Evolutionary conservation across 2,329 filamentous ascomycete species (phyloP).

Genomic region (Diaporthe sp.): DNA sequence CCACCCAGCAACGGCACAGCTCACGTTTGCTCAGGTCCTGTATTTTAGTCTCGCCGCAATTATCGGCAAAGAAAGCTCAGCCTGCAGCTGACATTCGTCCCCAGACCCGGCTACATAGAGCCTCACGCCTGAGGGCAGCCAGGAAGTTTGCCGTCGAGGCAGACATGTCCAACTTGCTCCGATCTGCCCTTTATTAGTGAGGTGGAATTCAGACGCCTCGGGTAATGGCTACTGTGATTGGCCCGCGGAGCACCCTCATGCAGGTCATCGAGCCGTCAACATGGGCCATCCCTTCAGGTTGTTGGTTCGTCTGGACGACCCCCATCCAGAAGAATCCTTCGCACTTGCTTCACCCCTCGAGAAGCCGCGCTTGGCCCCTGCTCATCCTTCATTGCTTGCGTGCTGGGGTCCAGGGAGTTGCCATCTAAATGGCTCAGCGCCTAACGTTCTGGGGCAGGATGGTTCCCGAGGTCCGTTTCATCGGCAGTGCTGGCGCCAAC

Average conservation of each 20-base stretch:
- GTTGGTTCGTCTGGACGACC: conserved; percentile 10
- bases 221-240: conserved; percentile 36
- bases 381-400: conserved; percentile 4
- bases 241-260: conserved; percentile 27
- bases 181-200: conserved; percentile 26
- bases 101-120: conserved; percentile 17
- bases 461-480: conserved; percentile 23
- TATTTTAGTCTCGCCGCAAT: neutral
- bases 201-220: conserved; percentile 34
- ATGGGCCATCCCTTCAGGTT: conserved; percentile 34
- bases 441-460: neutral
- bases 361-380: neutral
- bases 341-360: conserved; percentile 10
- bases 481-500: conserved; percentile 20
- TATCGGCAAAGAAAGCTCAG: conserved; percentile 5
- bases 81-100: neutral
- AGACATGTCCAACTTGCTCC: conserved; percentile 5
- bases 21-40: neutral
- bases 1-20: conserved; percentile 1
- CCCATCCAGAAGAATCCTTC: conserved; percentile 17
- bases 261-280: conserved; percentile 32
- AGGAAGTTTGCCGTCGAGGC: conserved; percentile 26
- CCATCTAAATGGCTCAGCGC: conserved; percentile 1
- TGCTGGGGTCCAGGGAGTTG: neutral
- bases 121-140: conserved; percentile 9